Evolutionary conservation across 2,329 filamentous ascomycete species (phyloP).

Genomic region (Beauveria rudraprayagi): DNA sequence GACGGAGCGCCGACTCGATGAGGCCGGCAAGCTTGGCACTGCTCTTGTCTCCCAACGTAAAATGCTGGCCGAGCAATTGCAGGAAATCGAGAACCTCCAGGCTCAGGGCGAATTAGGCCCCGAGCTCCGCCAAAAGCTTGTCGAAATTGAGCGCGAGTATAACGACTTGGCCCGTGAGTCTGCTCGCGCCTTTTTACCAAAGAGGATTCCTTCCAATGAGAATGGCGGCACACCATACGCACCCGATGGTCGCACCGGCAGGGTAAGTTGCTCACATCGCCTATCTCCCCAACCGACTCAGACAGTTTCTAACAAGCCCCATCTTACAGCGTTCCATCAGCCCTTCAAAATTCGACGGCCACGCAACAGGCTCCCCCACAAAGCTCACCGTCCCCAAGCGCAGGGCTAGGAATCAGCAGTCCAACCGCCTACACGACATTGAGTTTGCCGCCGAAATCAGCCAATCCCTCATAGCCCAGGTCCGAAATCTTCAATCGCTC

Average conservation of each 20-base stretch:
- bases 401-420: slow-evolving; percentile 82
- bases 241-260: slow-evolving; percentile 42
- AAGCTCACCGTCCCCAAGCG: slow-evolving; percentile 83
- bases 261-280: slow-evolving; percentile 34
- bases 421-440: slow-evolving; percentile 86
- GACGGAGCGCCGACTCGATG: slow-evolving; percentile 83
- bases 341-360: slow-evolving; percentile 72
- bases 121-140: slow-evolving; percentile 73
- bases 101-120: slow-evolving; percentile 70
- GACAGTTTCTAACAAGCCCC: slow-evolving; percentile 12
- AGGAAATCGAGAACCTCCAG: slow-evolving; percentile 74
- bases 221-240: slow-evolving; percentile 44
- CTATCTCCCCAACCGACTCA: background rate
- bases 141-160: slow-evolving; percentile 88
- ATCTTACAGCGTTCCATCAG: slow-evolving; percentile 56
- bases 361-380: slow-evolving; percentile 76
- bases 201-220: slow-evolving; percentile 67
- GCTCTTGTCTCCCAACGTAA: slow-evolving; percentile 81
- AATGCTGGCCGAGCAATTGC: slow-evolving; percentile 71
- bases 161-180: slow-evolving; percentile 88
- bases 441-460: slow-evolving; percentile 98
- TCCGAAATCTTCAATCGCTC: slow-evolving; percentile 79
- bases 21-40: slow-evolving; percentile 82
- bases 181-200: slow-evolving; percentile 77
- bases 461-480: slow-evolving; percentile 86